Base-by-base conservation (phyloP, 2,329 filamentous ascomycete species). In the Lecanicillium sp. region DNA sequence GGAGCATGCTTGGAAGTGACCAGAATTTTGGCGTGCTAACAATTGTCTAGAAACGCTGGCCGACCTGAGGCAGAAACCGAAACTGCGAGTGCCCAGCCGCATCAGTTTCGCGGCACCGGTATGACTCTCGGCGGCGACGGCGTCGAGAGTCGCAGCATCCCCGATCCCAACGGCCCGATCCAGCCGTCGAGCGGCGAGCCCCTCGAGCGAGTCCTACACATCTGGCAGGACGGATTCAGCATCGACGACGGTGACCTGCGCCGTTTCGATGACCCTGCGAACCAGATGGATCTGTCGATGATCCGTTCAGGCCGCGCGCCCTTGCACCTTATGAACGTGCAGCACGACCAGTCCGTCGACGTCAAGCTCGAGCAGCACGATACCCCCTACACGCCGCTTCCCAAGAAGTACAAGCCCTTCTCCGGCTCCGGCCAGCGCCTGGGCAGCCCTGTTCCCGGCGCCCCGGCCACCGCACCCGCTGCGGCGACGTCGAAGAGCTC, bases 201-300 rank as follows among this genome's bases (percentile, higher is more conserved):
- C 5, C 80, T 86, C 52, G 79, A 81, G 43, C 82, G 87, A 43
- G 77, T 81, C 10, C 73, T 94, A 45, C 87, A 91, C 59, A 75
- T 93, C 37, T 94, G 88, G 88, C 76, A 78, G 35, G 84, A 94
- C 60, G 88, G 88, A 12, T 91, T 93, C 68, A 91, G 86, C 54
- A 82, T 94, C 52, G 87, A 90, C 51, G 86, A 93, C 58, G 88
- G 88, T 23, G 78, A 83, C 39, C 78, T 93, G 30, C 83, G 79
- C 62, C 81, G 86, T 48, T 91, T 87, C 60, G 85, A 90, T 58
- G 87, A 93, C 62, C 86, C 87, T 0, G 76, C 75, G 24, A 90
- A 91, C 62, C 79, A 82, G 24, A 73, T 75, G 42, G 85, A 86
- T 45, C 72, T 93, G 37, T 73, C 81, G 50, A 84, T 90, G 74